Conservation (phyloP, 768 basidiomycete genomes). For the Peribolospora baueri region DNA sequence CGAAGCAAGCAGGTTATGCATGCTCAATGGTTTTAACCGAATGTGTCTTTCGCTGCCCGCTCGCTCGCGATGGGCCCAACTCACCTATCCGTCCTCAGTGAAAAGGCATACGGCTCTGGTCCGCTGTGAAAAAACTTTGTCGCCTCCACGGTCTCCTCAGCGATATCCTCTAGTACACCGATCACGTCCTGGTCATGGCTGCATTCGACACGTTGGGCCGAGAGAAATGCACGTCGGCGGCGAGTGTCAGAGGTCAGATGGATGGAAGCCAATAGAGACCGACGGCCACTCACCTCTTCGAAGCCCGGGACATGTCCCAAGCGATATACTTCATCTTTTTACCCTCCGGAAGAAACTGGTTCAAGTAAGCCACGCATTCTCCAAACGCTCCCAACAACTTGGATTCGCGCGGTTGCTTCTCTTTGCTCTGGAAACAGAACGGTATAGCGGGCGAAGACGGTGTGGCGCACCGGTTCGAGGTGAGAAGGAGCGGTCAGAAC, state of each 20-base stretch:
- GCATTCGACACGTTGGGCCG: background rate
- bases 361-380: conserved; percentile 73
- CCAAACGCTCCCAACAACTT: conserved; percentile 77
- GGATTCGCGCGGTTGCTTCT: conserved; percentile 46
- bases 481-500: background rate
- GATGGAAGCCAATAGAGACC: background rate
- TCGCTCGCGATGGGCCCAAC: too few relatives aligned
- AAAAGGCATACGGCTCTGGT: conserved; percentile 55
- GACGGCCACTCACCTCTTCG: conserved; percentile 46
- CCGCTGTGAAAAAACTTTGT: conserved; percentile 94
- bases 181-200: conserved; percentile 93
- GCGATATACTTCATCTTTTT: conserved; percentile 76
- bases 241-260: conserved; percentile 3
- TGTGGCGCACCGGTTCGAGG: background rate
- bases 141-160: conserved; percentile 71
- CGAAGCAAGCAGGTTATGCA: background rate
- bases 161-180: conserved; percentile 77
- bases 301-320: conserved; percentile 90
- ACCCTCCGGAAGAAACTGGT: conserved; percentile 69
- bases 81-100: background rate
- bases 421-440: conserved; percentile 1
- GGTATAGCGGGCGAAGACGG: too few relatives aligned
- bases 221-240: background rate
- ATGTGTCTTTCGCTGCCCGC: too few relatives aligned
- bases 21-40: too few relatives aligned